A percentile compares a stretch with the other conserved stretches of the same genome.
Conservation (phyloP, 2,329 filamentous ascomycete species). For the Diaporthe nobilis region DNA sequence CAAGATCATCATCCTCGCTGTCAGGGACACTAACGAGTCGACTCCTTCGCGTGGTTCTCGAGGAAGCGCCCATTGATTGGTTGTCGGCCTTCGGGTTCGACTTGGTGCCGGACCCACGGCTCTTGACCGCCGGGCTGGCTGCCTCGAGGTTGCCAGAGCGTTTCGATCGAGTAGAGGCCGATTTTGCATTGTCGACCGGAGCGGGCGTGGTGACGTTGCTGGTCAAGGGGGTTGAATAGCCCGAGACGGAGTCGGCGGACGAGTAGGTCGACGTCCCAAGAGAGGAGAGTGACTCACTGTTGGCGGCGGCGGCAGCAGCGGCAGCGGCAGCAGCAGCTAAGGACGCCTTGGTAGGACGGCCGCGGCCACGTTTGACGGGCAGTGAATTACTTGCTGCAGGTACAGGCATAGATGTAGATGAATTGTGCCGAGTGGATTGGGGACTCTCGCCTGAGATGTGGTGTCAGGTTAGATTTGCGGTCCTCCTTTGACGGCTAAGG, state of each 20-base stretch:
- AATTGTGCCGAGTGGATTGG: background rate
- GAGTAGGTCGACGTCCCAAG: slow-evolving; percentile 51
- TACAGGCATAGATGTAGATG: slow-evolving; percentile 6
- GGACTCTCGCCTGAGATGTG: slow-evolving; percentile 17
- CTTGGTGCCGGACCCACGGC: slow-evolving; percentile 55
- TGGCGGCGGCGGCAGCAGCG: slow-evolving; percentile 41
- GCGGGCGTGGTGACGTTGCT: slow-evolving; percentile 58
- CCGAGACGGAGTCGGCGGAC: slow-evolving; percentile 51
- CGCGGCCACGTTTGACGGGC: slow-evolving; percentile 47
- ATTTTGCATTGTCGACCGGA: slow-evolving; percentile 44
- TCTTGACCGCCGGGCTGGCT: slow-evolving; percentile 47
- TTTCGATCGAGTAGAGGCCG: slow-evolving; percentile 35
- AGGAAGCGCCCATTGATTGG: slow-evolving; percentile 49
- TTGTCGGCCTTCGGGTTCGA: slow-evolving; percentile 55
- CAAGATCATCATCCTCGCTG: slow-evolving; percentile 57
- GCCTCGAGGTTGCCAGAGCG: slow-evolving; percentile 53
- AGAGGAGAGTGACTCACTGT: slow-evolving; percentile 53
- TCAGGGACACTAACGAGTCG: slow-evolving; percentile 61
- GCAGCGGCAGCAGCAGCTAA: slow-evolving; percentile 27
- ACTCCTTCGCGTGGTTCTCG: slow-evolving; percentile 59
- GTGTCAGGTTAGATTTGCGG: slow-evolving; percentile 20
- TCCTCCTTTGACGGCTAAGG: background rate
- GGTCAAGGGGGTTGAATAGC: slow-evolving; percentile 59
- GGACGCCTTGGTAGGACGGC: slow-evolving; percentile 48
- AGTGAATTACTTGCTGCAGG: slow-evolving; percentile 10